A percentile compares a stretch with the other conserved stretches of the same genome.
Conservation (phyloP, 192 early-diverging fungal species). For the Backusella sp. region DNA sequence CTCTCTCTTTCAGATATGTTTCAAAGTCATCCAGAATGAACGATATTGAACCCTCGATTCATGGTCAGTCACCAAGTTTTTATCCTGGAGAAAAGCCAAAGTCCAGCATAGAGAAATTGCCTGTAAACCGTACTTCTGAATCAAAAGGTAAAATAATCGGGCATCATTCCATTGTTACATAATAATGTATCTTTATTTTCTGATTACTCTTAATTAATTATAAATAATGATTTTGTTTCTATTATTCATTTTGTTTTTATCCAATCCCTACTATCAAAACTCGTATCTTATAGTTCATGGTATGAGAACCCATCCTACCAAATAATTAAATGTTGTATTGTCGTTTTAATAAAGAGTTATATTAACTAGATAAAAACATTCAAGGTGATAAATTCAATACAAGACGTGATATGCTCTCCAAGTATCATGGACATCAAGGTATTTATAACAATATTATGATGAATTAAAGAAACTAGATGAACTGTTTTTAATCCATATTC, state of each 20-base stretch:
- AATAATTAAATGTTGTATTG: neutral
- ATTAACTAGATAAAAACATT: neutral
- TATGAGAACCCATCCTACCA: neutral
- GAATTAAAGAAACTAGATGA: neutral
- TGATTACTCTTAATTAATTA: neutral
- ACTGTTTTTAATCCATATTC: neutral
- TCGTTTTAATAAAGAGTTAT: constrained; percentile 1
- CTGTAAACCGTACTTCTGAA: neutral
- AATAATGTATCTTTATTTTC: neutral
- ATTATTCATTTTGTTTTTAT: neutral
- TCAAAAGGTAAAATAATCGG: neutral
- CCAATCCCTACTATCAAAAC: neutral
- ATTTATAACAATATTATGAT: neutral
- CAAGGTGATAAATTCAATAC: neutral
- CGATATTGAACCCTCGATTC: neutral
- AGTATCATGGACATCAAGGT: neutral
- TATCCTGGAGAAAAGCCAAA: neutral
- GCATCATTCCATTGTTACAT: neutral
- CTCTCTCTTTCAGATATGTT: neutral
- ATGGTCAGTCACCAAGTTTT: neutral
- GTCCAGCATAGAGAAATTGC: neutral
- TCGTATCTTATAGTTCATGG: neutral
- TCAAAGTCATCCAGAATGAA: neutral
- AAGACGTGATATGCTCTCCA: neutral
- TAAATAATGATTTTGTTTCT: neutral